Evolutionary conservation across 192 early-diverging fungal species (phyloP), one percentile per base, ranked within the genome.

Genomic region (Gaertneriomyces sp.): DNA sequence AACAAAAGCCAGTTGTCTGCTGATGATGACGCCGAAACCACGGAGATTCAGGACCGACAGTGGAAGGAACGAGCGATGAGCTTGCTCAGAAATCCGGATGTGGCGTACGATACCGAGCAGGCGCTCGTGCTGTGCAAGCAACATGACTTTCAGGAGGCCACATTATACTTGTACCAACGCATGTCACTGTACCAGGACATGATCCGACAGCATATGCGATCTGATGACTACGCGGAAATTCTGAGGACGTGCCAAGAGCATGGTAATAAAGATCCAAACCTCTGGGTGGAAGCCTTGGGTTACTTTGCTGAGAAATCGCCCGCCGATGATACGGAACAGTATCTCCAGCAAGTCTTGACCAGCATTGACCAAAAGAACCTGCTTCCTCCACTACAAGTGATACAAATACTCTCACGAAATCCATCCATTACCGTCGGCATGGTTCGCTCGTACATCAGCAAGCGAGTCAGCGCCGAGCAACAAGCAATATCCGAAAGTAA

Each of bases 91-190:
- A 33, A 33, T 33, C 25, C 25, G 52, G 39, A 84, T 76, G 73
- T 75, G 5, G 51, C 71, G 11, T 93, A 95, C 64, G 96, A 98
- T 77, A 81, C 88, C 59, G 93, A 96, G 66, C 91, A 95, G 17
- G 94, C 94, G 1, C 78, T 96, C 53, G 88, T 98, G 6, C 79
- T 98, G 6, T 97, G 95, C 63, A 89, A 94, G 42, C 81, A 88
- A 51, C 87, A 89, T 47, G 72, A 85, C 0, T 98, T 96, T 73
- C 84, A 86, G 52, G 88, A 88, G 1, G 96, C 95, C 0, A 86
- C 90, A 19, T 83, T 95, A 20, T 93, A 88, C 69, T 78, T 98
- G 17, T 92, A 95, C 61, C 89, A 95, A 75, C 88, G 89, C 17
- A 87, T 89, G 70, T 79, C 78, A 5, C 87, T 93, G 81, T 90